Evolutionary conservation across 306 rosid species (phyloP).

Genomic region (Quercus cerris): DNA sequence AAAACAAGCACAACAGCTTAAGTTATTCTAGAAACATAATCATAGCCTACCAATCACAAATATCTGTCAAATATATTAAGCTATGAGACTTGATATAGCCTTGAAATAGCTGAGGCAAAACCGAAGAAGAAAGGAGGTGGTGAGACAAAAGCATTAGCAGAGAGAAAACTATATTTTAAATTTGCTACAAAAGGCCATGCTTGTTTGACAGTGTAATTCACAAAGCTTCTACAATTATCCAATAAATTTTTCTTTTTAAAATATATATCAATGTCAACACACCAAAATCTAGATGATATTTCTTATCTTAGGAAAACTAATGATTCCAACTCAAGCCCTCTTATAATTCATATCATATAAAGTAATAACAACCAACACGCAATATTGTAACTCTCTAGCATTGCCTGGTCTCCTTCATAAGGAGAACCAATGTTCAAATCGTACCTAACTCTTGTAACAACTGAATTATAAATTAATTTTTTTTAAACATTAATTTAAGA

Average conservation of each 20-base stretch:
- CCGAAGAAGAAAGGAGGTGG: too few relatives aligned
- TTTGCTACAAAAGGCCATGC: background rate
- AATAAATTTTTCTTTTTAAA: background rate
- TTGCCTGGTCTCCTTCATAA: too few relatives aligned
- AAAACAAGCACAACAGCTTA: background rate
- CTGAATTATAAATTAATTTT: too few relatives aligned
- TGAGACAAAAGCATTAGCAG: background rate
- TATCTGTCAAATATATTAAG: background rate
- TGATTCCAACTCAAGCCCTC: background rate
- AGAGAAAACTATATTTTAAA: background rate
- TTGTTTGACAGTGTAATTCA: slow-evolving; percentile 1
- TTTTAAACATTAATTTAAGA: too few relatives aligned
- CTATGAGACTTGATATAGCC: too few relatives aligned
- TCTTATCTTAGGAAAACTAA: too few relatives aligned
- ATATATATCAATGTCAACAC: background rate
- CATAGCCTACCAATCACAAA: background rate
- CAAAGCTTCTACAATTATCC: background rate
- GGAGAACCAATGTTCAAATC: too few relatives aligned
- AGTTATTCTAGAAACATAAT: background rate
- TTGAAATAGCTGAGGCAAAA: too few relatives aligned
- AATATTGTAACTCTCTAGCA: background rate
- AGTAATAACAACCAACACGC: background rate
- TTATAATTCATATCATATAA: background rate
- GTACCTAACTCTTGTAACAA: too few relatives aligned
- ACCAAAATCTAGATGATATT: background rate